phyloP scores from a whole-genome alignment of 2,329 filamentous ascomycete genomes.

The Cladorrhinum sp. region DNA sequence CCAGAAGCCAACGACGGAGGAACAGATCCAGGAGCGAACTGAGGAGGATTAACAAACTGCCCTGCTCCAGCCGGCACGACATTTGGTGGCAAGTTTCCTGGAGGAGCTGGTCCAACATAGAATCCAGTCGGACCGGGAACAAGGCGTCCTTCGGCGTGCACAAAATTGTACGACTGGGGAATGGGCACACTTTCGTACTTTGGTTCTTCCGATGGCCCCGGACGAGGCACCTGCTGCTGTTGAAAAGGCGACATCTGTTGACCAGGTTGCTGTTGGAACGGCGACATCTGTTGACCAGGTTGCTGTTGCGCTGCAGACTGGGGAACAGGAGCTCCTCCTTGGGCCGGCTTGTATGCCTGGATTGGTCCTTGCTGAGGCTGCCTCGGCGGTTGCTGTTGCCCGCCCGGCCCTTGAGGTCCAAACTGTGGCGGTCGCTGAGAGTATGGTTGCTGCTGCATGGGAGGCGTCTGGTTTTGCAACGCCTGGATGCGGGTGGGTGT shows the following conservation, averaged over 20 bases:
- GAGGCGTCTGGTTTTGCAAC: neutral
- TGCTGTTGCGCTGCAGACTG: neutral
- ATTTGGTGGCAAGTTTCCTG: conserved; percentile 1
- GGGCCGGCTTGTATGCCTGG: neutral
- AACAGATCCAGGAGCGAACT: neutral
- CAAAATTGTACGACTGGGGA: conserved; percentile 27
- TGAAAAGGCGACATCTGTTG: conserved; percentile 12
- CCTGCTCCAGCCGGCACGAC: conserved; percentile 8
- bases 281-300: conserved; percentile 4
- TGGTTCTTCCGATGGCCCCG: conserved; percentile 16
- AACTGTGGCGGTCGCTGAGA: neutral
- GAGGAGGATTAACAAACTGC: neutral
- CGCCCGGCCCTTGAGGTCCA: neutral
- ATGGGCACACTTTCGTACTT: conserved; percentile 30
- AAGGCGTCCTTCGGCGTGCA: conserved; percentile 26
- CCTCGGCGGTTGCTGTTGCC: neutral
- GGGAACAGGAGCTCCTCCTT: neutral
- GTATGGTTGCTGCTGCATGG: conserved; percentile 9
- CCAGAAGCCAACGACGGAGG: neutral
- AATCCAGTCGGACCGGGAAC: conserved; percentile 24
- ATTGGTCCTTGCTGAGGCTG: conserved; percentile 1
- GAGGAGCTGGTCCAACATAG: conserved; percentile 18
- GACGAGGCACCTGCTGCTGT: conserved; percentile 14
- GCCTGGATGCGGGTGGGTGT: conserved; percentile 13
- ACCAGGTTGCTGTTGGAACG: conserved; percentile 2